Evolutionary conservation across 2,329 filamentous ascomycete species (phyloP), one percentile per base, ranked within the genome.

Genomic region (Aschersonia sp.): DNA sequence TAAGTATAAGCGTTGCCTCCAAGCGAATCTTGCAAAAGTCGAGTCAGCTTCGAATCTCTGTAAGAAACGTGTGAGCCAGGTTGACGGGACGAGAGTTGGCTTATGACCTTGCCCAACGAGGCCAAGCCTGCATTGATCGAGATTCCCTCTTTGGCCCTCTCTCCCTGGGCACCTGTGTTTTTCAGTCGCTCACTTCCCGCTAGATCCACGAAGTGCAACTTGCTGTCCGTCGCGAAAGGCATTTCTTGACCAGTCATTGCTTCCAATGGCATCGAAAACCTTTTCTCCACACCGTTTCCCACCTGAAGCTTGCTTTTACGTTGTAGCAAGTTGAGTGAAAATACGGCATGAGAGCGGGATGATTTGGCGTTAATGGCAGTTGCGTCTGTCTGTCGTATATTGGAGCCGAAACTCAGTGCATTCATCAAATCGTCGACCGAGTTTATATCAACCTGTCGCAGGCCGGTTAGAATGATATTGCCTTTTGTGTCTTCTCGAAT

Each of bases 291-390:
- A 10, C 72, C 72, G 12, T 78, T 71, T 4, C 73, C 66, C 2
- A 65, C 60, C 47, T 65, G 69, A 49, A 64, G 58, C 50, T 79
- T 79, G 55, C 63, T 74, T 66, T 87, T 92, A 58, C 85, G 85
- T 68, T 96, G 87, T 6, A 97, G 75, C 6, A 98, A 75, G 58
- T 97, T 97, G 52, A 98, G 70, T 60, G 87, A 96, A 66, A 98
- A 97, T 32, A 98, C 89, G 35, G 92, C 92, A 63, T 98, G 92
- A 1, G 92, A 98, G 53, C 92, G 87, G 9, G 92, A 98, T 0
- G 92, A 98, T 61, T 95, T 90, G 42, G 90, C 92, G 61, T 98
- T 98, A 60, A 97, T 92, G 4, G 90, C 92, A 2, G 92, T 98
- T 30, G 92, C 84, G 66, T 98, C 92, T 0, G 92, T 98, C 62